Evolutionary conservation across 2,329 filamentous ascomycete species (phyloP).

Genomic region (Diplodia mutila): DNA sequence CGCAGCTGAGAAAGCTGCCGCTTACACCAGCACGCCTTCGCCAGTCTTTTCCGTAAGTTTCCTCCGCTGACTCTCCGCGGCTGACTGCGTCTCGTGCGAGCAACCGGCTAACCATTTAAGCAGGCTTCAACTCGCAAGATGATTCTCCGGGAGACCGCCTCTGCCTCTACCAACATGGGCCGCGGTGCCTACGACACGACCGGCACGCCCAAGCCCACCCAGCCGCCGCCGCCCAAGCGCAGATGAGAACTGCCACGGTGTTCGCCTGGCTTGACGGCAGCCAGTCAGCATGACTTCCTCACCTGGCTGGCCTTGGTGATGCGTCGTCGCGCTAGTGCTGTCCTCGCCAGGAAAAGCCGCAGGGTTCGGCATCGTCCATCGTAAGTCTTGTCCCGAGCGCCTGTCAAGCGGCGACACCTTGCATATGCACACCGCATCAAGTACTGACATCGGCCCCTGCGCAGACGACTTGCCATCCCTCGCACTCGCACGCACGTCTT

Average conservation of each 20-base stretch:
- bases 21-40: slow-evolving; percentile 5
- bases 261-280: neutral
- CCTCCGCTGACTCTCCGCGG: slow-evolving; percentile 26
- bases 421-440: slow-evolving; percentile 20
- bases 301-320: slow-evolving; percentile 24
- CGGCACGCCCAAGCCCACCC: slow-evolving; percentile 52
- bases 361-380: slow-evolving; percentile 22
- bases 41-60: slow-evolving; percentile 27
- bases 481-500: slow-evolving; percentile 26
- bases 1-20: slow-evolving; percentile 1
- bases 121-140: slow-evolving; percentile 38
- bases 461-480: slow-evolving; percentile 26
- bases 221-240: slow-evolving; percentile 46
- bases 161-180: slow-evolving; percentile 50
- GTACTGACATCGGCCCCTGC: slow-evolving; percentile 22
- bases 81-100: slow-evolving; percentile 27
- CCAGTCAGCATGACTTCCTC: slow-evolving; percentile 22
- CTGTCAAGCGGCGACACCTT: slow-evolving; percentile 25
- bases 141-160: slow-evolving; percentile 48
- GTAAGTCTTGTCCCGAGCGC: slow-evolving; percentile 19
- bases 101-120: slow-evolving; percentile 32
- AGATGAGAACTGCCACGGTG: slow-evolving; percentile 31
- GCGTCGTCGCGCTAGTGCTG: slow-evolving; percentile 15
- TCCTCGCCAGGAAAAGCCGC: slow-evolving; percentile 7
- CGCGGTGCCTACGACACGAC: slow-evolving; percentile 55